These are phyloP conservation scores for Entomortierella lignicola DNA, from an alignment of 192 early-diverging fungal species.

Conservation along the genomic window DNA sequence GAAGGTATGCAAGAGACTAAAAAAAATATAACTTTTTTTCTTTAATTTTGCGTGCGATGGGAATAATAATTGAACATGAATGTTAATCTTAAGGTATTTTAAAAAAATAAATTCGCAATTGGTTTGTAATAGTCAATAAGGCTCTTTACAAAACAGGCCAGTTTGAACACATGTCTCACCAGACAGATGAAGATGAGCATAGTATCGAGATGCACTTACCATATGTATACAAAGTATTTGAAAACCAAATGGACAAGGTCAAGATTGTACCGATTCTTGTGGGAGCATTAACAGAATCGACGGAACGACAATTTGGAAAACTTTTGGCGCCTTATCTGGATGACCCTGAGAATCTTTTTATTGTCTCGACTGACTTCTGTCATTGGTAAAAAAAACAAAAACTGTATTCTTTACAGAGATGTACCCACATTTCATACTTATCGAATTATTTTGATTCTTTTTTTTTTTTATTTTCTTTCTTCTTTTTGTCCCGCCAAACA, in stretches of 20 bases:
- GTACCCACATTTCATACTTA: not conserved
- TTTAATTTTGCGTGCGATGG: too few species aligned
- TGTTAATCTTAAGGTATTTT: too few species aligned
- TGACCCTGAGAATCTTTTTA: slow-evolving; percentile 80
- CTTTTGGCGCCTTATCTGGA: slow-evolving; percentile 81
- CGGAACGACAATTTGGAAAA: slow-evolving; percentile 76
- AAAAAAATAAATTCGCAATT: not conserved
- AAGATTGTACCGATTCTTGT: slow-evolving; percentile 93
- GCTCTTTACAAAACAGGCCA: slow-evolving; percentile 72
- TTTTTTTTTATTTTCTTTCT: not conserved
- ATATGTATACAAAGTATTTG: slow-evolving; percentile 86
- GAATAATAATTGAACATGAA: too few species aligned
- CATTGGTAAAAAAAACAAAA: slow-evolving; percentile 75
- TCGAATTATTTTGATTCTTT: too few species aligned
- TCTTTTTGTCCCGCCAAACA: slow-evolving; percentile 8
- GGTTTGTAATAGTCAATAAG: slow-evolving; percentile 59
- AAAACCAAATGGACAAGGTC: slow-evolving; percentile 65
- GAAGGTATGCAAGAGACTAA: slow-evolving; percentile 55
- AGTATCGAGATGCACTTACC: slow-evolving; percentile 98
- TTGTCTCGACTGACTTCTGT: slow-evolving; percentile 98
- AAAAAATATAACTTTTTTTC: not conserved
- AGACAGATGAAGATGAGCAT: slow-evolving; percentile 93
- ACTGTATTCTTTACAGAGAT: not conserved
- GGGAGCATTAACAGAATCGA: slow-evolving; percentile 70
- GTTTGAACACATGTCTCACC: slow-evolving; percentile 74